Percentiles rank a stretch among this genome's conserved stretches.
Evolutionary conservation across 768 basidiomycete species (phyloP).

Genomic region (Clitopilus passeckerianus): DNA sequence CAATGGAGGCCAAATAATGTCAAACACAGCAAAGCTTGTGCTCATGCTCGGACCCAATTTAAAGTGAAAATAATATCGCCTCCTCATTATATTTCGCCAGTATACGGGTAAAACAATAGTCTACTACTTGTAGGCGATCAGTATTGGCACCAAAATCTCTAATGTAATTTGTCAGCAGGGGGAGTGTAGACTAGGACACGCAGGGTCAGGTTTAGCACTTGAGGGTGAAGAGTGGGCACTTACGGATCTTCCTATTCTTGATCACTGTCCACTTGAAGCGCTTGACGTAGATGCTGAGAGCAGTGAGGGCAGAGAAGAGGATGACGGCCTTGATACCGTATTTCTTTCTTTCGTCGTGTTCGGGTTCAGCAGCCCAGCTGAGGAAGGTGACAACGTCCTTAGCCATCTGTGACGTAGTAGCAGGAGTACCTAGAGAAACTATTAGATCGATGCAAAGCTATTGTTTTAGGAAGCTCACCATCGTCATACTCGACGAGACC

Average conservation of each 20-base stretch:
- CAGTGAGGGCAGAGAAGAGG: constrained; percentile 81
- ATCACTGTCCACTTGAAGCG: constrained; percentile 91
- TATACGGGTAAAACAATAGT: constrained; percentile 6
- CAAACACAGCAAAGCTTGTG: constrained; percentile 1
- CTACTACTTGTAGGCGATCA: constrained; percentile 1
- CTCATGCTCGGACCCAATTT: not conserved
- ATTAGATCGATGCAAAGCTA: not conserved
- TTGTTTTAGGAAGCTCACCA: constrained; percentile 39
- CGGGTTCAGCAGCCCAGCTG: constrained; percentile 96
- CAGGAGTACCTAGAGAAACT: constrained; percentile 69
- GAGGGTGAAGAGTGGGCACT: constrained; percentile 23
- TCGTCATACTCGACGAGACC: constrained; percentile 96
- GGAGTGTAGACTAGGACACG: constrained; percentile 51
- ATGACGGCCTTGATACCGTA: constrained; percentile 94
- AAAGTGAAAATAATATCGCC: not conserved
- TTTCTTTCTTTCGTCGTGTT: constrained; percentile 97
- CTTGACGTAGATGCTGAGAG: constrained; percentile 84
- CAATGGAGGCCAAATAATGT: not conserved
- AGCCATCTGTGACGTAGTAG: constrained; percentile 97
- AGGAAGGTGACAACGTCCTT: constrained; percentile 97
- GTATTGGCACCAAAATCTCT: constrained; percentile 22
- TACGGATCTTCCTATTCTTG: constrained; percentile 91
- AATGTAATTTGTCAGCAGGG: constrained; percentile 51
- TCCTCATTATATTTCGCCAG: constrained; percentile 4
- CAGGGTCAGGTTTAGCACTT: not conserved